phyloP scores from a whole-genome alignment of 495 filamentous ascomycete genomes.

The Neurospora africana region DNA sequence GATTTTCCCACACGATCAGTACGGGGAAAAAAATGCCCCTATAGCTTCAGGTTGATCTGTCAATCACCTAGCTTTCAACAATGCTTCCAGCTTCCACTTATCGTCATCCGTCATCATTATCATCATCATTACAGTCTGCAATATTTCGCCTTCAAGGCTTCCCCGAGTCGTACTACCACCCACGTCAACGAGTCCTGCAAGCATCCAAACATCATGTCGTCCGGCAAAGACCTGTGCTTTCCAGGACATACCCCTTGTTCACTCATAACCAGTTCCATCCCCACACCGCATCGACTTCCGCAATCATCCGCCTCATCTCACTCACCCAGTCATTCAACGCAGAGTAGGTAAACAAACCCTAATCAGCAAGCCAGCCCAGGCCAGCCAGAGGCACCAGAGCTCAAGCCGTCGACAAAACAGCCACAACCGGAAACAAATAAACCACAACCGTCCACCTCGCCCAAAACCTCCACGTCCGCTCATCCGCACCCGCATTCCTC shows the following conservation, averaged over 20 bases:
- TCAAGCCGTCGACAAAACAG: background rate
- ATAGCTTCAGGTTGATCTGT: background rate
- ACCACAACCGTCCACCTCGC: background rate
- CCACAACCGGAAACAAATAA: background rate
- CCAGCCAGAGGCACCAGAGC: background rate
- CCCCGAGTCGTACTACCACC: background rate
- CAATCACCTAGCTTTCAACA: background rate
- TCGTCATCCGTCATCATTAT: background rate
- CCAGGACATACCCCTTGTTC: background rate
- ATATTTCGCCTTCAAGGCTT: background rate
- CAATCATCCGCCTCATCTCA: background rate
- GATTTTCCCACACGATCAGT: background rate
- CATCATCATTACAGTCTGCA: background rate
- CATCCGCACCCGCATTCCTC: background rate
- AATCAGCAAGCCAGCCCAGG: background rate
- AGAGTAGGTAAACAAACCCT: background rate
- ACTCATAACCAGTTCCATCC: background rate
- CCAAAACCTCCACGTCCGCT: background rate
- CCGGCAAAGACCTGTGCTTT: background rate
- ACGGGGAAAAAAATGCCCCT: background rate
- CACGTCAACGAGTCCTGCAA: background rate
- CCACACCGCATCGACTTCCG: background rate
- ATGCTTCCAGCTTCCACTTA: background rate
- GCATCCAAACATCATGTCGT: background rate
- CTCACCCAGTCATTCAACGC: background rate